Conservation (phyloP, 2,329 filamentous ascomycete species). For the Teratosphaeria zuluensis region DNA sequence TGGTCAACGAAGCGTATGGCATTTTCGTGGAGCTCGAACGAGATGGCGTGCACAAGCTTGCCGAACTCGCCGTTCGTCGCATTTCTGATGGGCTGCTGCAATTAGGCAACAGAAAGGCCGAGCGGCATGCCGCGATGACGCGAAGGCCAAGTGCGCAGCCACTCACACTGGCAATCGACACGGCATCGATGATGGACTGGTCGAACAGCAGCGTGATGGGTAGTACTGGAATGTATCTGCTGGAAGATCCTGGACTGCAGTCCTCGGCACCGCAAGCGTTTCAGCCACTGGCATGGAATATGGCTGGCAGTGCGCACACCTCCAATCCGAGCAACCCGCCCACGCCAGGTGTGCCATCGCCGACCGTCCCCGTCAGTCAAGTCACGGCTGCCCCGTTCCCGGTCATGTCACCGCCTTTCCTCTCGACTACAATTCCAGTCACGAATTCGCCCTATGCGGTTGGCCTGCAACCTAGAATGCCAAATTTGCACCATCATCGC, state of each 20-base stretch:
- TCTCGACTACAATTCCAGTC: conserved; percentile 8
- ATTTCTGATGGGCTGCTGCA: conserved; percentile 25
- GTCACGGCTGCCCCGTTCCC: conserved; percentile 25
- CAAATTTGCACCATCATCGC: conserved; percentile 6
- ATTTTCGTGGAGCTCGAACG: conserved; percentile 35
- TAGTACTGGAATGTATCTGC: conserved; percentile 37
- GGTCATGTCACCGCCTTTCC: conserved; percentile 17
- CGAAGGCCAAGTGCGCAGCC: conserved; percentile 5
- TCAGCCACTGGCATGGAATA: conserved; percentile 20
- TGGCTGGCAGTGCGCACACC: conserved; percentile 16
- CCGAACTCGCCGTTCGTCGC: conserved; percentile 33
- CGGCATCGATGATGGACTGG: conserved; percentile 16
- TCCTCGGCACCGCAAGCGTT: conserved; percentile 15
- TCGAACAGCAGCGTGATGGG: conserved; percentile 35
- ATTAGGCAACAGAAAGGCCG: conserved; percentile 9
- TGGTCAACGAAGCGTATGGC: conserved; percentile 32
- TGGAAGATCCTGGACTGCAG: conserved; percentile 38
- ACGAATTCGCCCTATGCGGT: conserved; percentile 15
- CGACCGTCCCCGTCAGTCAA: conserved; percentile 18
- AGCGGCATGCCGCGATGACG: conserved; percentile 3
- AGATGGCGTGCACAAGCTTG: conserved; percentile 36
- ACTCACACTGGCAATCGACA: conserved; percentile 7
- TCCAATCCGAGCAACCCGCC: conserved; percentile 2
- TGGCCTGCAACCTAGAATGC: conserved; percentile 19
- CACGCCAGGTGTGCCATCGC: conserved; percentile 11